A percentile compares a stretch with the other conserved stretches of the same genome.
phyloP scores from a whole-genome alignment of 208 protist species.

The Trypanosoma melophagium region DNA sequence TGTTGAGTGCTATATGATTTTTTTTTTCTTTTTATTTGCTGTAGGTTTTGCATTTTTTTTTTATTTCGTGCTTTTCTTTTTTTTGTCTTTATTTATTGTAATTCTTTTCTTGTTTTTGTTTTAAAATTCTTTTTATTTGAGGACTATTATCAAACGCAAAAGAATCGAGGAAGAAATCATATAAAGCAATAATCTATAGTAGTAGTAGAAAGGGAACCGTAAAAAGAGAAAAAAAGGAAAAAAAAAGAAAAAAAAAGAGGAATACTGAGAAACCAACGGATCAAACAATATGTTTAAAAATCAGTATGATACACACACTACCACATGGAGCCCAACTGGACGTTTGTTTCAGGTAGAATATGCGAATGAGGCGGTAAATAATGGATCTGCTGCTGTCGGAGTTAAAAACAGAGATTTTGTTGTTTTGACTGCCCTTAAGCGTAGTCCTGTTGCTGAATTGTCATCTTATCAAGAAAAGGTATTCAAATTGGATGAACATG shows the following conservation, averaged over 20 bases:
- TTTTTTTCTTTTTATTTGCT: not conserved
- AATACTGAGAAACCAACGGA: not conserved
- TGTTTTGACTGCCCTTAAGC: slow-evolving; percentile 95
- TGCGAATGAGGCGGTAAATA: slow-evolving; percentile 99
- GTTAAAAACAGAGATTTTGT: slow-evolving; percentile 95
- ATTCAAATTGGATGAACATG: slow-evolving; percentile 97
- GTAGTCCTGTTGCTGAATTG: slow-evolving; percentile 91
- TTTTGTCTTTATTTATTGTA: no score
- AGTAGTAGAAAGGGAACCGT: not conserved
- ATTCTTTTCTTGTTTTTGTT: no score
- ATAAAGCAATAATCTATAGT: not conserved
- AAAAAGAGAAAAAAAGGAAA: slow-evolving; percentile 8
- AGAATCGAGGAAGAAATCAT: not conserved
- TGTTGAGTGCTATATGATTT: not conserved
- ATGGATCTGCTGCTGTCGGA: slow-evolving; percentile 97
- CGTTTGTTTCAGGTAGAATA: slow-evolving; percentile 99
- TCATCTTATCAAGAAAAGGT: slow-evolving; percentile 98
- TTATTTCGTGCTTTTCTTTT: not conserved
- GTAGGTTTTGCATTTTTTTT: no score
- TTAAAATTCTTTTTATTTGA: no score
- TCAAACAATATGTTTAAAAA: slow-evolving; percentile 82
- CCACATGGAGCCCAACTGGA: slow-evolving; percentile 98
- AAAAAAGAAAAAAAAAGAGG: slow-evolving; percentile 8
- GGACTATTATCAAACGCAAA: not conserved
- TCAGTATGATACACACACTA: slow-evolving; percentile 98